Evolutionary conservation across 1,284 basidiomycete species (phyloP), one percentile per base, ranked within the genome.

Genomic region (Ustilago crameri): DNA sequence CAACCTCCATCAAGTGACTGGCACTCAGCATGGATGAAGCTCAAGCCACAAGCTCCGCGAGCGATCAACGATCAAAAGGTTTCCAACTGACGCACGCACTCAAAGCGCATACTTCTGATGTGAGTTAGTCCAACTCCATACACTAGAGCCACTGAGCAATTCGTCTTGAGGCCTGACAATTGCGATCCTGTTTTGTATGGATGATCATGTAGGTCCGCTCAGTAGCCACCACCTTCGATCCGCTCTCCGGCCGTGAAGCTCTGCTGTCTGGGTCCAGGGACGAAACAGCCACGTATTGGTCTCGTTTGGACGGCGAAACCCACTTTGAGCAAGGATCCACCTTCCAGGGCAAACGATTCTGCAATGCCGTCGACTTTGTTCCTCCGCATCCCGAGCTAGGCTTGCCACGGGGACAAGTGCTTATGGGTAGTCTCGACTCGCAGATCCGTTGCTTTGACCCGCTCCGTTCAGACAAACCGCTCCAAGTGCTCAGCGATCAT

Each of bases 361-460:
- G 58, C 58, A 72, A 66, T 55, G 50, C 68, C 0, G 59, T 72
- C 54, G 47, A 27, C 10, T 66, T 61, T 46, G 26, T 72, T 5
- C 43, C 45, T 9, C 55, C 54, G 15, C 15, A 24, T 0, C 38
- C 53, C 7, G 17, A 24, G 8, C 30, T 37, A 7, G 59, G 48
- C 2, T 10, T 65, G n/a, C 46, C 58, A 10, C 23, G 56, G 26
- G 68, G 63, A 3, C 62, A 66, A 47, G 44, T 72, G 9, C 17
- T 72, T 47, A 51, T 72, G 37, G 72, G 72, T 4, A 54, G 50
- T 20, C 52, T 74, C 22, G 72, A 74, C 32, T 62, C 72, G 20
- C 62, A 63, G 41, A 74, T 74, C 34, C 67, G 68, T 30, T 70
- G 64, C 59, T 74, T 66, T 23, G 67, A 74, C n/a, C 57, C 67